These are phyloP conservation scores for Penicillium samsonianum DNA, from an alignment of 495 filamentous ascomycete species.

Conservation along the genomic window DNA sequence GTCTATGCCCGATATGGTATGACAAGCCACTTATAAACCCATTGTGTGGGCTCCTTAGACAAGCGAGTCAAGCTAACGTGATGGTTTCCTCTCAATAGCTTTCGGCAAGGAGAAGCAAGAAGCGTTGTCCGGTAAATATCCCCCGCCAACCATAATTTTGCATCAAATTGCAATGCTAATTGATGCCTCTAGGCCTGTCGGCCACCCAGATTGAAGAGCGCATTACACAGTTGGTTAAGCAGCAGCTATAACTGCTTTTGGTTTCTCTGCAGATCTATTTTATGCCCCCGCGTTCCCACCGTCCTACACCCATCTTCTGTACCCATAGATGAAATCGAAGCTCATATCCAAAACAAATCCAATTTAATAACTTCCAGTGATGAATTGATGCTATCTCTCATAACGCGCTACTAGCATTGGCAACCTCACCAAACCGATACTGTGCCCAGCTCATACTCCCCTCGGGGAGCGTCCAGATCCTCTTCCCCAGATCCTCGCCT, in stretches of 20 bases:
- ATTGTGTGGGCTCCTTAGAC: background rate
- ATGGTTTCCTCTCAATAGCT: constrained; percentile 48
- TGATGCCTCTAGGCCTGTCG: constrained; percentile 62
- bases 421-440: constrained; percentile 70
- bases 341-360: constrained; percentile 14
- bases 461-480: constrained; percentile 67
- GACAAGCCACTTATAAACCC: constrained; percentile 24
- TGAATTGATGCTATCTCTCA: background rate
- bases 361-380: background rate
- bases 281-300: constrained; percentile 34
- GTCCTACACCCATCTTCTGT: constrained; percentile 37
- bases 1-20: constrained; percentile 93
- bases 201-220: constrained; percentile 92
- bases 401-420: constrained; percentile 25
- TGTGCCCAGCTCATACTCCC: constrained; percentile 72
- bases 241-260: constrained; percentile 35
- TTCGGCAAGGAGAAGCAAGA: constrained; percentile 87
- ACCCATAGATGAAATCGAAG: constrained; percentile 49
- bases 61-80: constrained; percentile 16
- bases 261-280: constrained; percentile 18
- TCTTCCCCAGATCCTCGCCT: constrained; percentile 59
- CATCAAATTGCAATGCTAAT: constrained; percentile 18
- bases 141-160: constrained; percentile 10
- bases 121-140: constrained; percentile 67
- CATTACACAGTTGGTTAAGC: constrained; percentile 79